These are phyloP conservation scores for Spatholobus suberectus DNA, from an alignment of 306 rosid species.

Conservation along the genomic window DNA sequence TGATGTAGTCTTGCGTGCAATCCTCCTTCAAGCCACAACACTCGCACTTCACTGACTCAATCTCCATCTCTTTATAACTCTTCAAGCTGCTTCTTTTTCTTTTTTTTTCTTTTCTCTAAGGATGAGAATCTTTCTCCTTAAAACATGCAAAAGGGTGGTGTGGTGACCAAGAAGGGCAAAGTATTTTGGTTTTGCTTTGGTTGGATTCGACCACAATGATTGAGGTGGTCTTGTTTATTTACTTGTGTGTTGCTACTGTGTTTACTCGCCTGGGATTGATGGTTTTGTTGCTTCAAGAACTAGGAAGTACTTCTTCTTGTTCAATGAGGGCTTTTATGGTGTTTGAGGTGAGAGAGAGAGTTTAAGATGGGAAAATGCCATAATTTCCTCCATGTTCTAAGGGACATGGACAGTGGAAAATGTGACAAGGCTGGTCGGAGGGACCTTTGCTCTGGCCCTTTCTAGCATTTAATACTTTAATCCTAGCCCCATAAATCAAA, in stretches of 20 bases:
- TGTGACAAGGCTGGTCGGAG: slow-evolving; percentile 72
- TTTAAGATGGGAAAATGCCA: slow-evolving; percentile 56
- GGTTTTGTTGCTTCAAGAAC: slow-evolving; percentile 54
- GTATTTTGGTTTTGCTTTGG: slow-evolving; percentile 34
- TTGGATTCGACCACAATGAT: slow-evolving; percentile 57
- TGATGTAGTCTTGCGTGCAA: slow-evolving; percentile 86
- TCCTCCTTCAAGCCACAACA: slow-evolving; percentile 97
- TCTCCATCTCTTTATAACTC: slow-evolving; percentile 60
- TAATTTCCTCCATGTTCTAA: slow-evolving; percentile 95
- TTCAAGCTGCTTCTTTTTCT: background rate
- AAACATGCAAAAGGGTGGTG: slow-evolving; percentile 31
- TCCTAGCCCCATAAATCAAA: slow-evolving; percentile 38
- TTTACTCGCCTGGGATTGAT: slow-evolving; percentile 46
- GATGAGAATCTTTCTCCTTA: slow-evolving; percentile 29
- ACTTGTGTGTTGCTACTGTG: slow-evolving; percentile 32
- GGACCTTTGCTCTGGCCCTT: slow-evolving; percentile 56
- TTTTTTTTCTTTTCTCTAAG: background rate
- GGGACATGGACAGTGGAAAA: slow-evolving; percentile 80
- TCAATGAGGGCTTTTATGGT: slow-evolving; percentile 44
- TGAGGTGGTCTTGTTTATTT: slow-evolving; percentile 48
- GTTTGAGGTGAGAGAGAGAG: slow-evolving; percentile 43
- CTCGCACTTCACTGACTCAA: slow-evolving; percentile 89
- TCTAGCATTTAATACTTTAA: slow-evolving; percentile 54
- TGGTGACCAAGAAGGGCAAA: background rate
- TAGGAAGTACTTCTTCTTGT: slow-evolving; percentile 50